Evolutionary conservation across 1,284 basidiomycete species (phyloP).

Genomic region (Amylostereum areolatum): DNA sequence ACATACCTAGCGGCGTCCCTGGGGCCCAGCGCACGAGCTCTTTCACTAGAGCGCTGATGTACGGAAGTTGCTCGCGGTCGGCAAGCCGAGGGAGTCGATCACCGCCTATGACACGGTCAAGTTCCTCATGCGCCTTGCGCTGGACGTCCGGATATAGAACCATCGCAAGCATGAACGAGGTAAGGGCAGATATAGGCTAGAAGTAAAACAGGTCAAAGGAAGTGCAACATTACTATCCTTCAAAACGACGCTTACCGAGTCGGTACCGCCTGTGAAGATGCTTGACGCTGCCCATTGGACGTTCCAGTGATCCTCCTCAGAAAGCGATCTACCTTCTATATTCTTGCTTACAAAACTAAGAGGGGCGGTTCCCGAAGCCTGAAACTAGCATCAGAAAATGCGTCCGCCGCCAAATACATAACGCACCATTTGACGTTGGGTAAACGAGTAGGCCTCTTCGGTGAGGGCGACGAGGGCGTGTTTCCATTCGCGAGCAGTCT

Average conservation of each 20-base stretch:
- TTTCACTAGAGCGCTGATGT: constrained; percentile 22
- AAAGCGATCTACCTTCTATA: constrained; percentile 8
- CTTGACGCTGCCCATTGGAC: constrained; percentile 13
- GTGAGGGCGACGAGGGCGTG: constrained; percentile 14
- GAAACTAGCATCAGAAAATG: too few relatives aligned
- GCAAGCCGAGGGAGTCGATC: constrained; percentile 19
- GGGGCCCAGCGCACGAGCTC: constrained; percentile 22
- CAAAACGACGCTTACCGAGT: constrained; percentile 4
- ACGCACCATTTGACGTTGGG: too few relatives aligned
- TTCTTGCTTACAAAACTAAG: constrained; percentile 8
- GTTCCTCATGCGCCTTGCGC: constrained; percentile 22
- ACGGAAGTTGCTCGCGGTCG: constrained; percentile 22
- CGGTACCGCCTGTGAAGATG: constrained; percentile 10
- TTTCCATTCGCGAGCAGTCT: constrained; percentile 13
- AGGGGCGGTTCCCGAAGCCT: too few relatives aligned
- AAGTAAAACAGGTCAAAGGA: too few relatives aligned
- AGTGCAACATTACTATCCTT: too few relatives aligned
- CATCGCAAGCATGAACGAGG: constrained; percentile 24
- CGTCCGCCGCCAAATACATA: too few relatives aligned
- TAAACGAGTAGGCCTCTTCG: constrained; percentile 1
- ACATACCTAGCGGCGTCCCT: too few relatives aligned
- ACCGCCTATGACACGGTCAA: constrained; percentile 21
- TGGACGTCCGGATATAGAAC: constrained; percentile 23
- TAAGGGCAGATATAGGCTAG: too few relatives aligned
- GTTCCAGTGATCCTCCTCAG: constrained; percentile 8